A percentile compares a stretch with the other conserved stretches of the same genome.
These are phyloP conservation scores for Suillus ampliporus DNA, from an alignment of 768 basidiomycete genomes.

Conservation along the genomic window DNA sequence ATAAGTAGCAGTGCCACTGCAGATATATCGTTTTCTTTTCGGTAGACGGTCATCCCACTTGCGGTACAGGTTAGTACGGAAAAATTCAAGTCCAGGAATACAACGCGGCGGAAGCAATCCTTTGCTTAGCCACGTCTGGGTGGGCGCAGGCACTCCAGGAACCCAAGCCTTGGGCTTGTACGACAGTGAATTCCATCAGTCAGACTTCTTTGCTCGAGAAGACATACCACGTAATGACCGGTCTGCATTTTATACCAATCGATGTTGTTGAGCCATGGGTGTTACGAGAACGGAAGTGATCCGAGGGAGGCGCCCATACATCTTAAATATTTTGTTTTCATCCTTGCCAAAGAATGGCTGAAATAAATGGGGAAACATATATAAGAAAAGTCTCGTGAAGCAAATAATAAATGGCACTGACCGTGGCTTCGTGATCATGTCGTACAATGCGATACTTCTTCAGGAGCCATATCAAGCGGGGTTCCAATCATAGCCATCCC, in stretches of 20 bases:
- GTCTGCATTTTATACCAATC: constrained; percentile 52
- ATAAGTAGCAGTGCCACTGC: no score
- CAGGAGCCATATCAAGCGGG: constrained; percentile 54
- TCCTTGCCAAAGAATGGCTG: constrained; percentile 19
- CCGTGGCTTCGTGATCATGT: constrained; percentile 51
- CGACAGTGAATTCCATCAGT: constrained; percentile 8
- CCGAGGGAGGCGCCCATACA: constrained; percentile 45
- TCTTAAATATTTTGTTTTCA: constrained; percentile 31
- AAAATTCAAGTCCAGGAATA: constrained; percentile 46
- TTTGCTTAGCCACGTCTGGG: constrained; percentile 42
- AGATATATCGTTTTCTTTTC: no score
- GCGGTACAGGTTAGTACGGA: constrained; percentile 38
- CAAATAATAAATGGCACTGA: constrained; percentile 21
- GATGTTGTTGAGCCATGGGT: constrained; percentile 52
- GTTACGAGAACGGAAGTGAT: constrained; percentile 42
- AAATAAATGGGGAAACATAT: constrained; percentile 7
- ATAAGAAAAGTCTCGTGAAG: not conserved
- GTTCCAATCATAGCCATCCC: constrained; percentile 50
- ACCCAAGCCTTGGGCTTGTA: constrained; percentile 51
- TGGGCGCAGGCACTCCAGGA: constrained; percentile 31
- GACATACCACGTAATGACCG: constrained; percentile 47
- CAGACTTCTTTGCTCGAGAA: not conserved
- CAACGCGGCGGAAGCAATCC: constrained; percentile 40
- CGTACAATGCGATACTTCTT: constrained; percentile 52
- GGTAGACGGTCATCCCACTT: constrained; percentile 43